A percentile compares a stretch with the other conserved stretches of the same genome.
These are phyloP conservation scores for Vickermania spadyakhi DNA, from an alignment of 208 protist species.

Conservation along the genomic window DNA sequence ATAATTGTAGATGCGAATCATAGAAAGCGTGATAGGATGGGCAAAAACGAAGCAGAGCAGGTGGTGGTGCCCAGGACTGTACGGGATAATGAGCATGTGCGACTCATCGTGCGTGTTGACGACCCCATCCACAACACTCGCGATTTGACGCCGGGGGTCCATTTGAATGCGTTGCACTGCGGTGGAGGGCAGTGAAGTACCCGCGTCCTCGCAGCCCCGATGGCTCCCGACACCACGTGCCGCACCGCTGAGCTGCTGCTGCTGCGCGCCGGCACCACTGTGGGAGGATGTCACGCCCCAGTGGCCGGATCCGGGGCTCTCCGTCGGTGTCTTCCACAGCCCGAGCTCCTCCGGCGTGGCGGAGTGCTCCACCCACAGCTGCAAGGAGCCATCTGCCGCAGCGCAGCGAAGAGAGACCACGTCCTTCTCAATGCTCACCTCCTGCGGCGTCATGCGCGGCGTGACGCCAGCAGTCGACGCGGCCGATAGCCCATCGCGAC, in stretches of 20 bases:
- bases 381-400: conserved; percentile 5
- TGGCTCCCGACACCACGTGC: not conserved
- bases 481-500: too few relatives aligned
- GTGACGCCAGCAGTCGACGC: too few relatives aligned
- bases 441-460: conserved; percentile 24
- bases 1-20: conserved; percentile 89
- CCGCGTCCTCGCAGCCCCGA: not conserved
- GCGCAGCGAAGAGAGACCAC: not conserved
- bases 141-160: conserved; percentile 33
- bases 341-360: conserved; percentile 13
- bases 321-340: not conserved
- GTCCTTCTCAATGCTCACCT: conserved; percentile 1
- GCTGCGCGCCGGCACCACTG: not conserved
- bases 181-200: not conserved
- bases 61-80: conserved; percentile 44
- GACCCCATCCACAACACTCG: conserved; percentile 64
- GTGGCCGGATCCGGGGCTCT: not conserved
- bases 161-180: conserved; percentile 6
- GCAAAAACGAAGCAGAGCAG: conserved; percentile 63
- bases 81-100: conserved; percentile 82
- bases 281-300: not conserved
- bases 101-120: conserved; percentile 79
- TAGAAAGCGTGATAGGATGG: conserved; percentile 34
- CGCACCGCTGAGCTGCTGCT: not conserved
- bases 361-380: conserved; percentile 16